phyloP scores from a whole-genome alignment of 2,329 filamentous ascomycete genomes.

The Penicillium palitans region DNA sequence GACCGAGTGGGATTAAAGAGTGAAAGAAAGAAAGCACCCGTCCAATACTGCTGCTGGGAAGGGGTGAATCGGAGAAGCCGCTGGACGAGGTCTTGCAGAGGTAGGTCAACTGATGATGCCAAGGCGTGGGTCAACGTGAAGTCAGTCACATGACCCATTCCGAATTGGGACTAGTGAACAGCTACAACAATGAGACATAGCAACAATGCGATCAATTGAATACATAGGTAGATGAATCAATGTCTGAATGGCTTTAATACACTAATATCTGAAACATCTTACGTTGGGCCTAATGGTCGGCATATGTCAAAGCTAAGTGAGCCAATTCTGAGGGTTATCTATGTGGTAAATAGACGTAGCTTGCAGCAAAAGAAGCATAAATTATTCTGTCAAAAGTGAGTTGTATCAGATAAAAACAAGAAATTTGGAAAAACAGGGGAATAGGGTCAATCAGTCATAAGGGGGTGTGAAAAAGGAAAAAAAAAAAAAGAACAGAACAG shows the following conservation, averaged over 20 bases:
- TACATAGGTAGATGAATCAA: not conserved
- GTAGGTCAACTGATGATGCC: slow-evolving; percentile 40
- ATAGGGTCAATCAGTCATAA: slow-evolving; percentile 29
- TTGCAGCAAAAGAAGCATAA: not conserved
- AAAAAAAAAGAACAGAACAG: slow-evolving; percentile 10
- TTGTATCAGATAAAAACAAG: slow-evolving; percentile 13
- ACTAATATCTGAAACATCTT: not conserved
- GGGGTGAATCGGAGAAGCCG: slow-evolving; percentile 23
- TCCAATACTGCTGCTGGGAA: slow-evolving; percentile 28
- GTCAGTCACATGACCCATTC: slow-evolving; percentile 31
- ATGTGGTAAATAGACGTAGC: not conserved
- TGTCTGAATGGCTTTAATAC: not conserved
- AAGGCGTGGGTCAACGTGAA: slow-evolving; percentile 37
- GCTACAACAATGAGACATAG: not conserved
- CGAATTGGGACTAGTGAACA: slow-evolving; percentile 15
- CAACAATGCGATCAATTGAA: not conserved
- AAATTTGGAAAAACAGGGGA: slow-evolving; percentile 18
- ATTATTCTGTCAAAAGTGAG: slow-evolving; percentile 3
- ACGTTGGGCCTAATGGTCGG: not conserved
- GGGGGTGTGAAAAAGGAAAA: slow-evolving; percentile 3
- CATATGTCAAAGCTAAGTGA: not conserved
- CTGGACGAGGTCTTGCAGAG: slow-evolving; percentile 31
- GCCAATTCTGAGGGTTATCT: not conserved
- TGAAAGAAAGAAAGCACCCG: slow-evolving; percentile 25
- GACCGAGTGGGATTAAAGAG: slow-evolving; percentile 22